Base-by-base conservation (phyloP, 164 flowering plant genomes). In the Aristolochia californica region DNA sequence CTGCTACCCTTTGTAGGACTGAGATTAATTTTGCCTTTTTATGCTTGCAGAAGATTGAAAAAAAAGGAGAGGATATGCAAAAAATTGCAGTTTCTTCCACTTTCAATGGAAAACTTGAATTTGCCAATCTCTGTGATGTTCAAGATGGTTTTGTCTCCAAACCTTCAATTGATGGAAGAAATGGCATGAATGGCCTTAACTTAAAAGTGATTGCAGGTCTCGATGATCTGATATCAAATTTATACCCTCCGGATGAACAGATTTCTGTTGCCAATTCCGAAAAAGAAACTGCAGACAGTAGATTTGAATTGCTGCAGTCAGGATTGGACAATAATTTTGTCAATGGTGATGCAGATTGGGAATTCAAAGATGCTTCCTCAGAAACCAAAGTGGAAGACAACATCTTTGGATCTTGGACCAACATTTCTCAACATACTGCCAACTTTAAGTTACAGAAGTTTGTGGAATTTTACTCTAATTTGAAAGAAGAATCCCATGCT, bases 381-480 rank as follows among this genome's bases (percentile, higher is more conserved):
- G 78, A 69, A 53, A 64, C 57, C 62, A 70, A 44, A 68, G 60
- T 27, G 8, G 26, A 40, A 58, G 59, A 62, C 49, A 11, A 12
- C 21, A 50, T 13, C 30, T 15, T 28, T 16, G 22, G 43, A 23
- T 50, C 54, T 20, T 22, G 27, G 13, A 22, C 15, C 14, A 54
- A 74, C 64, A 9, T 54, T 48, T 26, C 54, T 58, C 17, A 23
- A 54, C 48, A 34, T 8, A 62, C 68, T 23, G 58, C 64, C 15
- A 68, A 66, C 24, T 48, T 58, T 40, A 72, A 68, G 66, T 45
- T 69, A 20, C 53, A 74, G 53, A 66, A 57, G 62, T 77, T 51
- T 67, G 28, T 77, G 17, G 80, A 78, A 50, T 79, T 87, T 45
- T 91, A 83, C 76, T 27, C 52, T 40, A 75, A 70, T 60, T 62